Evolutionary conservation across 2,329 filamentous ascomycete species (phyloP).

Genomic region (Fusarium tuaranense): DNA sequence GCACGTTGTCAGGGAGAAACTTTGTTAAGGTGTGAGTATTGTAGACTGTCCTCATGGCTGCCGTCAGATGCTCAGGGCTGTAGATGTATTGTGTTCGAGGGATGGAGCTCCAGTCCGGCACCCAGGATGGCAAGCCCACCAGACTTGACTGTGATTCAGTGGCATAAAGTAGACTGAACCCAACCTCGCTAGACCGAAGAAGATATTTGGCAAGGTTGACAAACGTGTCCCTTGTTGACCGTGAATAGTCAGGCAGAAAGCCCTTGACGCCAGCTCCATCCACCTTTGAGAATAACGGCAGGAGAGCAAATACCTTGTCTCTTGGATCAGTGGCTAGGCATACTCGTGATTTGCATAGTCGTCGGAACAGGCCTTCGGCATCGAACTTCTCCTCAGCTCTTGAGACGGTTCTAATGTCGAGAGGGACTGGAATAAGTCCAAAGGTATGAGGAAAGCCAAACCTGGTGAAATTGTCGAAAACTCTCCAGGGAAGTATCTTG

Average conservation of each 20-base stretch:
- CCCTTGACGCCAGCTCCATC: not conserved
- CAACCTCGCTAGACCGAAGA: not conserved
- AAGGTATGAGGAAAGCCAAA: not conserved
- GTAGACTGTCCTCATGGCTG: not conserved
- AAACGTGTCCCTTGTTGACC: not conserved
- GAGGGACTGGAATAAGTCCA: not conserved
- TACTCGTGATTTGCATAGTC: not conserved
- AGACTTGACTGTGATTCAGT: not conserved
- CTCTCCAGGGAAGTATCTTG: not conserved
- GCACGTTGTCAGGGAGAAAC: not conserved
- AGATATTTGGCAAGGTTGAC: not conserved
- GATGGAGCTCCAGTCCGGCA: not conserved
- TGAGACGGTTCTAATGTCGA: not conserved
- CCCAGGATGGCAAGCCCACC: not conserved
- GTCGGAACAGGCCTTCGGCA: not conserved
- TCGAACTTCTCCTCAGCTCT: not conserved
- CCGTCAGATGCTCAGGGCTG: not conserved
- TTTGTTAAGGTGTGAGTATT: not conserved
- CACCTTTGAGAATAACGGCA: not conserved
- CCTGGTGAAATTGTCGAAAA: not conserved
- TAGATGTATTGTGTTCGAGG: not conserved
- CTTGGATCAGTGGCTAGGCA: not conserved
- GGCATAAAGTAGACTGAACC: not conserved
- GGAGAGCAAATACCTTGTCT: not conserved
- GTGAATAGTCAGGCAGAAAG: not conserved